phyloP scores from a whole-genome alignment of 2,329 filamentous ascomycete species.

The Pseudocercospora macadamiae region DNA sequence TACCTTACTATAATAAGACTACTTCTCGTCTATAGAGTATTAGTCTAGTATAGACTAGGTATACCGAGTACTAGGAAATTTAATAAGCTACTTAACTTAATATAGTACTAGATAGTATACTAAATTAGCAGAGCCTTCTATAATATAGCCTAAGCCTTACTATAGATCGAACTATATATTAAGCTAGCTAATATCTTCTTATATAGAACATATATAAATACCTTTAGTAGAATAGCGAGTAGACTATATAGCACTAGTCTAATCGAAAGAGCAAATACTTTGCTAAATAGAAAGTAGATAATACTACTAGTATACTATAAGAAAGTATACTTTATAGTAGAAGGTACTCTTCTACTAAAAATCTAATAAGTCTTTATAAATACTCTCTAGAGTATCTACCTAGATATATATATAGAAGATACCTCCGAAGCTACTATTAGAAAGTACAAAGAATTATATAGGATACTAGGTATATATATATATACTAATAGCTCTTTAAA shows the following conservation, averaged over 20 bases:
- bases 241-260: neutral
- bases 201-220: neutral
- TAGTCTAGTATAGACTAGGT: neutral
- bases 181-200: too few relatives aligned
- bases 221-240: neutral
- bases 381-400: neutral
- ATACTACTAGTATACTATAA: neutral
- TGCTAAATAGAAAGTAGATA: neutral
- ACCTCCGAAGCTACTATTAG: neutral
- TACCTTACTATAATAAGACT: neutral
- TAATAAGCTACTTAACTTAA: neutral
- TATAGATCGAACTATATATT: neutral
- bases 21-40: neutral
- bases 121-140: neutral
- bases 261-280: neutral
- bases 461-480: neutral
- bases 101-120: neutral
- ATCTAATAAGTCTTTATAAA: neutral
- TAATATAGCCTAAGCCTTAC: neutral
- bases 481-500: neutral
- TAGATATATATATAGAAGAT: neutral
- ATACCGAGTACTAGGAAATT: neutral
- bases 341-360: neutral
- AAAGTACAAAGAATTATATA: too few relatives aligned
- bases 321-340: neutral